Percentiles rank a stretch among this genome's conserved stretches.
phyloP scores from a whole-genome alignment of 352 stramenopile genomes.

The Thalassiosira sp. region DNA sequence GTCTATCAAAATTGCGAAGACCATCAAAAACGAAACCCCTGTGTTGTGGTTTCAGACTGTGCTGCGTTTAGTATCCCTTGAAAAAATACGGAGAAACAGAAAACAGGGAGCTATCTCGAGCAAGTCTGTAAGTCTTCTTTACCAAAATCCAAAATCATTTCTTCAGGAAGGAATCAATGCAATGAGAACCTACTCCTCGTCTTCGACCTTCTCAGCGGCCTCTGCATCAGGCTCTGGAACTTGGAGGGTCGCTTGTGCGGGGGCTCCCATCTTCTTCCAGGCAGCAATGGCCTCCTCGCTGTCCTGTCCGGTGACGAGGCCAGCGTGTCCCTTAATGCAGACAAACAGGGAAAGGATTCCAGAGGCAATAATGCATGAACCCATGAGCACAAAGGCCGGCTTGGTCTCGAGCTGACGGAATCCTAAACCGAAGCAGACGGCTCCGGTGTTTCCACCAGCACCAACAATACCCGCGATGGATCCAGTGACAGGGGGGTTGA shows the following conservation, averaged over 20 bases:
- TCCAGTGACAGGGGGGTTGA: constrained; percentile 77
- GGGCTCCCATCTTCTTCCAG: constrained; percentile 38
- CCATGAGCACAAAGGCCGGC: constrained; percentile 78
- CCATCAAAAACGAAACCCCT: too few species aligned
- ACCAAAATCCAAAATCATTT: too few species aligned
- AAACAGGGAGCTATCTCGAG: too few species aligned
- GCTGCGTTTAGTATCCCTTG: too few species aligned
- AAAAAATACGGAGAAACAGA: too few species aligned
- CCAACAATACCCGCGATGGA: constrained; percentile 85
- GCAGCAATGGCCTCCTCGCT: constrained; percentile 45
- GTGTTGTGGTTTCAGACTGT: too few species aligned
- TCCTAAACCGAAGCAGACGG: constrained; percentile 78
- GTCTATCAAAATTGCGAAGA: too few species aligned
- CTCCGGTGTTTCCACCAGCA: constrained; percentile 84
- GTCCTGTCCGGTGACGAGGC: constrained; percentile 76
- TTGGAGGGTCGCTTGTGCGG: constrained; percentile 32
- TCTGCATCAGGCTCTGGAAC: constrained; percentile 64
- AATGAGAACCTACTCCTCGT: neutral
- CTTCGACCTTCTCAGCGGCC: constrained; percentile 28
- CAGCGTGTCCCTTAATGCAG: constrained; percentile 71
- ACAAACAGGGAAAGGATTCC: constrained; percentile 55
- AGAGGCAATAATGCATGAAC: constrained; percentile 52
- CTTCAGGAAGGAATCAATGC: too few species aligned
- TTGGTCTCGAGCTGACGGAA: constrained; percentile 60
- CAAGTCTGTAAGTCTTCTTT: too few species aligned